These are phyloP conservation scores for Collybia sp. DNA, from an alignment of 768 basidiomycete genomes.

Conservation along the genomic window DNA sequence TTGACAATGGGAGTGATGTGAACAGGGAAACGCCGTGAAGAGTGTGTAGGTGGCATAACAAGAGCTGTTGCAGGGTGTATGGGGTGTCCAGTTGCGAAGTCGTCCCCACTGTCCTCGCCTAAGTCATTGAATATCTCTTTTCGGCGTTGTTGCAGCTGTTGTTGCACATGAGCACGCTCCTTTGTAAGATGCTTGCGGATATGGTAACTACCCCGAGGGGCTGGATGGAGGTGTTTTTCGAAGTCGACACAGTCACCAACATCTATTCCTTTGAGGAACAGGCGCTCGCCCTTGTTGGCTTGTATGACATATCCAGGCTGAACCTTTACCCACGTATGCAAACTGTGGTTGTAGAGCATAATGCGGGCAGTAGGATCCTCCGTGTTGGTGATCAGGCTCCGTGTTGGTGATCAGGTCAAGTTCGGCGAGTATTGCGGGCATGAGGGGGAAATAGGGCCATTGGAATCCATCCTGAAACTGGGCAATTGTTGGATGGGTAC, in stretches of 20 bases:
- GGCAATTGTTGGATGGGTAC: no score
- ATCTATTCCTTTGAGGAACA: neutral
- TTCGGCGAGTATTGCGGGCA: neutral
- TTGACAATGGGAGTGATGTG: no score
- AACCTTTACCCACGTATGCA: neutral
- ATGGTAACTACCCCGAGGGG: neutral
- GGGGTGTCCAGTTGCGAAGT: no score
- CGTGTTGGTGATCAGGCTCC: neutral
- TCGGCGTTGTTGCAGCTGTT: neutral
- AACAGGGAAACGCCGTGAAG: no score
- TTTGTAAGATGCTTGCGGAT: neutral
- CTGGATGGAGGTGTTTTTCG: no score
- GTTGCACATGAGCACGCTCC: conserved; percentile 1
- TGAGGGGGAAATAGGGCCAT: neutral
- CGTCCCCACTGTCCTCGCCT: no score
- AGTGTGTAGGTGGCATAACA: no score
- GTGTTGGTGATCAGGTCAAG: neutral
- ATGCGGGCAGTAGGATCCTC: neutral
- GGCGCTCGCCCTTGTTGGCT: neutral
- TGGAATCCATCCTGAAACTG: neutral
- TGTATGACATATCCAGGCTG: neutral
- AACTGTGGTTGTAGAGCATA: neutral
- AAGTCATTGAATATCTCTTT: no score
- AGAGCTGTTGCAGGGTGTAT: no score
- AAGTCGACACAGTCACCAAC: neutral